phyloP scores from a whole-genome alignment of 2,329 filamentous ascomycete species.

The Geoglossum cookeanum region DNA sequence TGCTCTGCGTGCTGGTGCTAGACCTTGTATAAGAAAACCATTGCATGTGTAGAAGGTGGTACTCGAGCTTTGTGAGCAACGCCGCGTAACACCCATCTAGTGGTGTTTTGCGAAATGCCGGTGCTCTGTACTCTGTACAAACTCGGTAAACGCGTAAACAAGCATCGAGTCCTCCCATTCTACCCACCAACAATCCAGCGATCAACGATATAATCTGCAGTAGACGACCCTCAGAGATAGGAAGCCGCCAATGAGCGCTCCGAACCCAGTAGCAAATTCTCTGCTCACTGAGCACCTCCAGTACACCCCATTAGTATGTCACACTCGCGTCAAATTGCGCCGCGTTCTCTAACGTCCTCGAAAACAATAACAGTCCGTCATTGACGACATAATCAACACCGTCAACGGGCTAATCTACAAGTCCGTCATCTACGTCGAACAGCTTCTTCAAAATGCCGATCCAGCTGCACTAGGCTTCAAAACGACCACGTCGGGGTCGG shows the following conservation, averaged over 20 bases:
- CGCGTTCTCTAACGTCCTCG: constrained; percentile 2
- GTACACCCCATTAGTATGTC: constrained; percentile 71
- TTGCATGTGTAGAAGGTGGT: no score
- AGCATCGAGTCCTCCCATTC: not conserved
- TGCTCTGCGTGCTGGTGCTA: no score
- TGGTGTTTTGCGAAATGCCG: no score
- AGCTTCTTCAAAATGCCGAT: constrained; percentile 54
- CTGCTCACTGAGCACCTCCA: constrained; percentile 90
- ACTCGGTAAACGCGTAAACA: not conserved
- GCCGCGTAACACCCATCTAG: no score
- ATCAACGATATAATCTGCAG: not conserved
- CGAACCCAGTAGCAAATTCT: constrained; percentile 17
- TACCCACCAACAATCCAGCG: not conserved
- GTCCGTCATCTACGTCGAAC: constrained; percentile 73
- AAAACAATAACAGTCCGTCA: constrained; percentile 44
- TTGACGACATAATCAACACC: constrained; percentile 96
- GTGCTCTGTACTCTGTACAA: no score
- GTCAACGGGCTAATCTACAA: constrained; percentile 87
- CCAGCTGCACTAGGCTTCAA: constrained; percentile 65
- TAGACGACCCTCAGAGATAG: not conserved
- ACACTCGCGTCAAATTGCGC: not conserved
- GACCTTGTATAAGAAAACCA: no score
- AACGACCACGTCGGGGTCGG: constrained; percentile 21
- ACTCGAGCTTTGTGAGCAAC: no score
- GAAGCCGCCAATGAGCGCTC: constrained; percentile 3